Conservation (phyloP, 768 basidiomycete species). For the Austroboletus eburneus region DNA sequence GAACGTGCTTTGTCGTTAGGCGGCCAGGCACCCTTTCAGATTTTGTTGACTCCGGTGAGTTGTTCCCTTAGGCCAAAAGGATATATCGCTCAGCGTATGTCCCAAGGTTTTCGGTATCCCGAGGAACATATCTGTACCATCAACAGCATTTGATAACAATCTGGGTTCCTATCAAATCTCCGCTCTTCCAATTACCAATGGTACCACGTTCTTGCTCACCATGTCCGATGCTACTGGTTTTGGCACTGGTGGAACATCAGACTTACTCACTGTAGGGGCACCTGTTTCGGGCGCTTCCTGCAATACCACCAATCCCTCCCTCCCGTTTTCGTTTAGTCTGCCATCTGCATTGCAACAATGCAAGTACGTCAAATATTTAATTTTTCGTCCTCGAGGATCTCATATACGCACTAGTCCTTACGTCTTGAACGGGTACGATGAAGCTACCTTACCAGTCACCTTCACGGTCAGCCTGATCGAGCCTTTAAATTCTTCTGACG, state of each 20-base stretch:
- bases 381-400: conserved; percentile 1
- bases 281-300: conserved; percentile 43
- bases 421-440: conserved; percentile 40
- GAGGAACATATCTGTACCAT: conserved; percentile 51
- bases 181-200: conserved; percentile 40
- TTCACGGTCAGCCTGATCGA: conserved; percentile 40
- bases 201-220: conserved; percentile 44
- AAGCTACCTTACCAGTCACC: conserved; percentile 50
- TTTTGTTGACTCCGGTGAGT: conserved; percentile 50
- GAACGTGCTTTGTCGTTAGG: conserved; percentile 34
- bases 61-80: not conserved
- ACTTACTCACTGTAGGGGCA: conserved; percentile 44
- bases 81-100: conserved; percentile 5
- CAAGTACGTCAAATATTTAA: conserved; percentile 36
- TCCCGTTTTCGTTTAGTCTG: conserved; percentile 47
- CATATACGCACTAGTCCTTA: conserved; percentile 37
- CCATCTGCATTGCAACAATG: conserved; percentile 57
- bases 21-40: conserved; percentile 50
- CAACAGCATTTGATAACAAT: conserved; percentile 49
- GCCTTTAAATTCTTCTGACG: not conserved
- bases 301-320: conserved; percentile 41
- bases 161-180: conserved; percentile 47
- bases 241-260: conserved; percentile 57
- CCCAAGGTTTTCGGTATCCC: conserved; percentile 51
- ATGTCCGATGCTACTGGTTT: conserved; percentile 76